These are phyloP conservation scores for Tubosaeta sp. DNA, from an alignment of 768 basidiomycete genomes.

Conservation along the genomic window DNA sequence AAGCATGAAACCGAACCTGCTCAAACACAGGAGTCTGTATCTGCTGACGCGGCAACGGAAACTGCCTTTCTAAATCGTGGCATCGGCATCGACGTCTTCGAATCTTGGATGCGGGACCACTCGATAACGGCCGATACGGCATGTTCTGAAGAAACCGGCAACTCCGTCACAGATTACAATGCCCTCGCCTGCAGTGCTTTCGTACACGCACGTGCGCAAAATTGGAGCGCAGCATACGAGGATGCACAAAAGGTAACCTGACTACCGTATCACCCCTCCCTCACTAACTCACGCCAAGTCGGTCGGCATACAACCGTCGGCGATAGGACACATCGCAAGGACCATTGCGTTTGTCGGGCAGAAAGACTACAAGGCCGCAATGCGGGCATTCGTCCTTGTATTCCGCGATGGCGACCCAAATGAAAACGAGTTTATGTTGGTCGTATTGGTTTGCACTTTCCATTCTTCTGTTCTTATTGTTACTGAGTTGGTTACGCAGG, in stretches of 20 bases:
- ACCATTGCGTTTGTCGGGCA: constrained; percentile 1
- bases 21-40: neutral
- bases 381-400: constrained; percentile 3
- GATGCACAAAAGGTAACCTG: constrained; percentile 6
- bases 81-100: neutral
- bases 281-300: constrained; percentile 1
- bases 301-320: neutral
- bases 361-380: constrained; percentile 1
- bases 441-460: neutral
- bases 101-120: constrained; percentile 1
- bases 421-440: constrained; percentile 2
- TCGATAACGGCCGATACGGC: neutral
- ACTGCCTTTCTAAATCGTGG: neutral
- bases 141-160: neutral
- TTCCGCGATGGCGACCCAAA: constrained; percentile 3
- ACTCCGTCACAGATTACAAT: neutral
- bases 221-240: constrained; percentile 3
- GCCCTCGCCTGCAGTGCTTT: constrained; percentile 5
- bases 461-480: neutral
- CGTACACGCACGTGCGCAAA: neutral
- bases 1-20: neutral
- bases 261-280: neutral
- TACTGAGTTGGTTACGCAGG: neutral
- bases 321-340: constrained; percentile 8
- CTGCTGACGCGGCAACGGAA: neutral